Percentiles rank a stretch among this genome's conserved stretches.
Conservation (phyloP, 306 rosid species). For the Arachis hypogaea region DNA sequence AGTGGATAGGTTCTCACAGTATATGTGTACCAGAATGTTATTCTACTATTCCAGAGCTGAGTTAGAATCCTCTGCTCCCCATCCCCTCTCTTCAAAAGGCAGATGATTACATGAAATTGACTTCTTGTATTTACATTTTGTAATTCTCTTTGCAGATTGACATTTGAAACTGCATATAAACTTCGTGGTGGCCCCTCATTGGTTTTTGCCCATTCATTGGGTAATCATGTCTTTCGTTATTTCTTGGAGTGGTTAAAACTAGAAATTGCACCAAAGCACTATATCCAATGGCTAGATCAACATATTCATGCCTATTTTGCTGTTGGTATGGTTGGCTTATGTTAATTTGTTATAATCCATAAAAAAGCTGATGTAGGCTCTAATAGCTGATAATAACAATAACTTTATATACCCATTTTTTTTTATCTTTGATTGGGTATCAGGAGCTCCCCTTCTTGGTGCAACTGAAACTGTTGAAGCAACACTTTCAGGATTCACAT, state of each 20-base stretch:
- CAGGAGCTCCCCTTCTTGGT: constrained; percentile 96
- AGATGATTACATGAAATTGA: constrained; percentile 20
- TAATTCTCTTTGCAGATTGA: constrained; percentile 64
- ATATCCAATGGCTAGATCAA: constrained; percentile 79
- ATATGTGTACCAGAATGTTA: constrained; percentile 20
- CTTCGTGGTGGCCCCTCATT: constrained; percentile 98
- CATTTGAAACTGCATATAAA: constrained; percentile 88
- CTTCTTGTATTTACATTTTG: constrained; percentile 32
- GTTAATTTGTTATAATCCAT: constrained; percentile 19
- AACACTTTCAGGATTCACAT: constrained; percentile 86
- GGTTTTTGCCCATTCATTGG: constrained; percentile 96
- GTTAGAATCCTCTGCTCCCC: background rate
- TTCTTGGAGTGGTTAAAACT: constrained; percentile 98
- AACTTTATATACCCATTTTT: constrained; percentile 33
- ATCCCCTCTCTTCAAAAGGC: background rate
- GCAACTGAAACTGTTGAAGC: constrained; percentile 84
- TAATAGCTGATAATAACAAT: constrained; percentile 17
- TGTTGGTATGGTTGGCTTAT: constrained; percentile 70
- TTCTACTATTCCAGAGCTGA: constrained; percentile 13
- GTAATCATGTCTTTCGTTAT: constrained; percentile 88
- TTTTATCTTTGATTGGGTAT: constrained; percentile 38
- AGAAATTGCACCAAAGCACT: constrained; percentile 96
- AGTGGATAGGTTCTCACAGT: constrained; percentile 4
- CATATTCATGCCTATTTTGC: constrained; percentile 98
- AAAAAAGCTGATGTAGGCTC: background rate